Percentiles rank a stretch among this genome's conserved stretches.
These are phyloP conservation scores for Coccinonectria pachysandricola DNA, from an alignment of 2,329 filamentous ascomycete genomes.

Conservation along the genomic window DNA sequence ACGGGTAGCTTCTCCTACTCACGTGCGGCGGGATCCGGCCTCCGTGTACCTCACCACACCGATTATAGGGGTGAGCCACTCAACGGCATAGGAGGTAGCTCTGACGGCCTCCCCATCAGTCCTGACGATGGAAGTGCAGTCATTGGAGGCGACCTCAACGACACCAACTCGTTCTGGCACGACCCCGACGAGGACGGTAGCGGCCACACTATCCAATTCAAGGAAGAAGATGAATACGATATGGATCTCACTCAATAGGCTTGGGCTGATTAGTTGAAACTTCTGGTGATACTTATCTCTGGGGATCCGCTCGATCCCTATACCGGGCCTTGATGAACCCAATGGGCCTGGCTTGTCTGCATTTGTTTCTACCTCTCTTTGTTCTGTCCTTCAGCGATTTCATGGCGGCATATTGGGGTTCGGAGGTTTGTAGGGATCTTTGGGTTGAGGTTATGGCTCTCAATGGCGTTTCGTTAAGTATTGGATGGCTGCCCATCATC, in stretches of 20 bases:
- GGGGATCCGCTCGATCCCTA: no score
- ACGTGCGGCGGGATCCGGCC: constrained; percentile 68
- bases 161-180: constrained; percentile 51
- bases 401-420: no score
- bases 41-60: constrained; percentile 87
- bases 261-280: constrained; percentile 1
- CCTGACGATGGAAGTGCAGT: constrained; percentile 28
- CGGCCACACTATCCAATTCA: constrained; percentile 62
- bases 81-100: constrained; percentile 31
- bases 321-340: no score
- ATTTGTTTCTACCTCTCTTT: no score
- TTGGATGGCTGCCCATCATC: no score
- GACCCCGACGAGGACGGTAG: constrained; percentile 63
- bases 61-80: constrained; percentile 78
- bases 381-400: no score
- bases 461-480: no score
- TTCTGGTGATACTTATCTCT: no score
- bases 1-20: constrained; percentile 71
- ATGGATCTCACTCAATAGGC: constrained; percentile 55
- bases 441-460: no score
- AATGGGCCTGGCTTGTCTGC: no score
- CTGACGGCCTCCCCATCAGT: constrained; percentile 28
- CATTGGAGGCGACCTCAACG: constrained; percentile 35
- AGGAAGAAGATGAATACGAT: constrained; percentile 88
- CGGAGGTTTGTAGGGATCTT: no score